Conservation (phyloP, 2,329 filamentous ascomycete species). For the Trichoderma polysporum region DNA sequence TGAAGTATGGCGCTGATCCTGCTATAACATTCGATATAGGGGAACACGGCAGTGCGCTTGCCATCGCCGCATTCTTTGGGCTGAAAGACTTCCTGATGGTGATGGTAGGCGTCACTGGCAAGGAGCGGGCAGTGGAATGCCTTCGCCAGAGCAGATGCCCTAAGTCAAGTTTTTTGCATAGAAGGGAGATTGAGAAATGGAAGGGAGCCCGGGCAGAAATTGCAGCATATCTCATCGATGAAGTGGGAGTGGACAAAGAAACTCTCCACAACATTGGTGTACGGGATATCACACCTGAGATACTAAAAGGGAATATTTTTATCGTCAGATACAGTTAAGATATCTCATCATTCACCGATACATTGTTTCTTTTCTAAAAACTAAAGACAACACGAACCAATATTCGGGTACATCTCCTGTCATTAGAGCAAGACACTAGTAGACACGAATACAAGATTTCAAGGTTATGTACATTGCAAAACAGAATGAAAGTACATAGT, state of each 20-base stretch:
- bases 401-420: too few relatives aligned
- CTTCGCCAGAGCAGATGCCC: not conserved
- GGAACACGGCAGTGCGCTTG: conserved; percentile 7
- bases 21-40: not conserved
- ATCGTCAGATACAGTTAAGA: too few relatives aligned
- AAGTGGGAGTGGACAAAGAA: conserved; percentile 7
- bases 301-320: too few relatives aligned
- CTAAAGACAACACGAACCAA: too few relatives aligned
- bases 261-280: not conserved
- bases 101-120: not conserved
- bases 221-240: not conserved
- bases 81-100: not conserved
- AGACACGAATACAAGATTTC: too few relatives aligned
- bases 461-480: too few relatives aligned
- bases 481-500: too few relatives aligned
- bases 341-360: too few relatives aligned
- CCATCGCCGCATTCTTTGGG: not conserved
- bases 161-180: too few relatives aligned
- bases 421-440: too few relatives aligned
- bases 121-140: not conserved
- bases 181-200: not conserved
- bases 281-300: not conserved
- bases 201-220: not conserved
- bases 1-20: not conserved
- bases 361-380: too few relatives aligned